Evolutionary conservation across 257 asterid genomes (phyloP).

Genomic region (Dorcoceras hygrometricum): DNA sequence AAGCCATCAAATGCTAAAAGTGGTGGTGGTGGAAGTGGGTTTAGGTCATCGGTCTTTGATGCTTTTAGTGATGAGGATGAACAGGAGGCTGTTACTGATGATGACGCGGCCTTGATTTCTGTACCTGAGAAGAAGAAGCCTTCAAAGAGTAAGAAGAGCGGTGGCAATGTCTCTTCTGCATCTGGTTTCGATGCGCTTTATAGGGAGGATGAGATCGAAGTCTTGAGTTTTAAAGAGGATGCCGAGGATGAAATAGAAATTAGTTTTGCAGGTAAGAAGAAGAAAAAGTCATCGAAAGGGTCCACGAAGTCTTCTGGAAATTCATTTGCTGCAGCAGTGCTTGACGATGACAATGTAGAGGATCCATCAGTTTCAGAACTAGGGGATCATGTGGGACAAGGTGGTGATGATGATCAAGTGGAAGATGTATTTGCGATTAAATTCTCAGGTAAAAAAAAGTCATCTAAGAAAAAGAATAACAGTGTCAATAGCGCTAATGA

Average conservation of each 20-base stretch:
- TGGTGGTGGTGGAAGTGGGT: conserved; percentile 32
- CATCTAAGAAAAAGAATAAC: conserved; percentile 70
- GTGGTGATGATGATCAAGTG: conserved; percentile 39
- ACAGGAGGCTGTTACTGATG: not conserved
- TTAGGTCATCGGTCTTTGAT: conserved; percentile 26
- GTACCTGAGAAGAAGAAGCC: conserved; percentile 72
- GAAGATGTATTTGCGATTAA: conserved; percentile 42
- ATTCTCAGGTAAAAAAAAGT: conserved; percentile 82
- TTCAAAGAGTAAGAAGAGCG: conserved; percentile 55
- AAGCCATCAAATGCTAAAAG: conserved; percentile 36
- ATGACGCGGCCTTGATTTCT: conserved; percentile 42
- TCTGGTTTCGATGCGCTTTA: conserved; percentile 48
- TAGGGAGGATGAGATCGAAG: conserved; percentile 38
- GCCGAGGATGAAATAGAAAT: conserved; percentile 43
- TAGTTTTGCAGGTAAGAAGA: conserved; percentile 67
- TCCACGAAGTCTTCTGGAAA: conserved; percentile 38
- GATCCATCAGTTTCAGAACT: conserved; percentile 35
- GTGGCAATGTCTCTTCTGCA: conserved; percentile 31
- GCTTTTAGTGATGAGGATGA: conserved; percentile 20
- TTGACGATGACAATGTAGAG: conserved; percentile 49
- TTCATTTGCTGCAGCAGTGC: conserved; percentile 38
- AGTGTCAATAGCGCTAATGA: conserved; percentile 34
- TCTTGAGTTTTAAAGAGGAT: conserved; percentile 47
- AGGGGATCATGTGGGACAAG: conserved; percentile 37
- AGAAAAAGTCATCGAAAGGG: conserved; percentile 60